Base-by-base conservation (phyloP, 495 filamentous ascomycete species). In the Aspergillus taichungensis region DNA sequence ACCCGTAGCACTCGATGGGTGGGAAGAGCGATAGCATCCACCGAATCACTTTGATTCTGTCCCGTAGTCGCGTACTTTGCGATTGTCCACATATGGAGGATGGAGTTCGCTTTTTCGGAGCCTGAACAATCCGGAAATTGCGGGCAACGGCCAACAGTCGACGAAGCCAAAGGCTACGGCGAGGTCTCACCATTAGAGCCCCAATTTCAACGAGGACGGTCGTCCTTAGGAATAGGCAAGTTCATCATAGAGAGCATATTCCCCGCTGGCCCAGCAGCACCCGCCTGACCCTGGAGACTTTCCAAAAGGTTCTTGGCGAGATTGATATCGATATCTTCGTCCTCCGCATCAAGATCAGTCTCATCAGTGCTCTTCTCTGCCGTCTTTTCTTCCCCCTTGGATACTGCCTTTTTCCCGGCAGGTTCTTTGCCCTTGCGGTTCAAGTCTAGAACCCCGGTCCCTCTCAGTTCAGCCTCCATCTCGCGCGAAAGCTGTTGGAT, bases 291-390 rank as follows among this genome's bases (percentile, higher is more conserved):
- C 52, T 94, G 92, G 56, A 97, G 87, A 56, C 84, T 87, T 65
- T 95, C 85, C n/a, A 96, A 68, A 14, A 96, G 62, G 56, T 95
- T 96, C 59, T 87, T 88, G 31, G 86, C 90, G 5, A 98, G 75
- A 40, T 90, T 88, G 57, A 87, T 85, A 54, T 95, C 87, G 35
- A 87, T 77, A 47, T 90, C 74, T 8, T 89, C 73, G 45, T 82
- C 83, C 11, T 74, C 68, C 38, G 64, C 57, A 8, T 52, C 59
- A 13, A 47, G 52, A 13, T 57, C 56, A 12, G 72, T 69, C 32
- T 46, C 56, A 24, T 57, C 49, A 12, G 51, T 49, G 6, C 38
- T 37, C 13, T 45, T 50, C 13, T 48, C 50, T 13, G 27, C 45
- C 6, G 13, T 37, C 13, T 40, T 46, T 36, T 24, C 18, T 24